Evolutionary conservation across 257 asterid genomes (phyloP).

Genomic region (Petunia secreta): DNA sequence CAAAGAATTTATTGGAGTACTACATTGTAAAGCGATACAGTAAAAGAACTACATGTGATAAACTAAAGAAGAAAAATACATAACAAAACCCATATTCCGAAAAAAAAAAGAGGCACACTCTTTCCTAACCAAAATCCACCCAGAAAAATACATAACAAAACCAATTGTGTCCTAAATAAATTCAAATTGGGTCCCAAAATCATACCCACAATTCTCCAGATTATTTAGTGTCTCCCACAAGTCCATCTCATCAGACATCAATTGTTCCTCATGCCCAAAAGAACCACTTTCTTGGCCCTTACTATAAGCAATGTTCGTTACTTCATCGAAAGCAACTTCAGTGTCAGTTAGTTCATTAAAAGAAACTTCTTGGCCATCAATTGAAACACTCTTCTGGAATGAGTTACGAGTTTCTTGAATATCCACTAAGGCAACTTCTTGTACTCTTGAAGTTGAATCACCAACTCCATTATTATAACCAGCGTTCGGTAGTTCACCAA

Average conservation of each 20-base stretch:
- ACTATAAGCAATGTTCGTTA: not conserved
- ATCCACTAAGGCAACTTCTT: not conserved
- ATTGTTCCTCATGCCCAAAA: not conserved
- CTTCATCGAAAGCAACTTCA: too few species aligned
- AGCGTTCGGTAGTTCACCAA: too few species aligned
- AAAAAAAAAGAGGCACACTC: too few species aligned
- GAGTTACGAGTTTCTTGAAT: not conserved
- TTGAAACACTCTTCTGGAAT: not conserved
- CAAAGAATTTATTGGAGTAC: too few species aligned
- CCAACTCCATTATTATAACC: not conserved
- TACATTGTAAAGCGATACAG: too few species aligned
- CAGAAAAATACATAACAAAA: too few species aligned
- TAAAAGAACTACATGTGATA: too few species aligned
- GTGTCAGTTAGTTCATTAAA: too few species aligned
- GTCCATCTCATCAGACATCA: not conserved
- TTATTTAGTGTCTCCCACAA: not conserved
- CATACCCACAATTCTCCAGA: not conserved
- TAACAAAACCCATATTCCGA: too few species aligned
- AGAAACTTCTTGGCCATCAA: not conserved
- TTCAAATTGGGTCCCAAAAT: not conserved
- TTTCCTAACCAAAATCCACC: too few species aligned
- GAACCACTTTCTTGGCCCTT: not conserved
- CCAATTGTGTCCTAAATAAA: too few species aligned
- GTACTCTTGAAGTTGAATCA: not conserved
- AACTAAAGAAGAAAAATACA: too few species aligned